Conservation (phyloP, 345 rosid species). For the Abelmoschus esculentus region DNA sequence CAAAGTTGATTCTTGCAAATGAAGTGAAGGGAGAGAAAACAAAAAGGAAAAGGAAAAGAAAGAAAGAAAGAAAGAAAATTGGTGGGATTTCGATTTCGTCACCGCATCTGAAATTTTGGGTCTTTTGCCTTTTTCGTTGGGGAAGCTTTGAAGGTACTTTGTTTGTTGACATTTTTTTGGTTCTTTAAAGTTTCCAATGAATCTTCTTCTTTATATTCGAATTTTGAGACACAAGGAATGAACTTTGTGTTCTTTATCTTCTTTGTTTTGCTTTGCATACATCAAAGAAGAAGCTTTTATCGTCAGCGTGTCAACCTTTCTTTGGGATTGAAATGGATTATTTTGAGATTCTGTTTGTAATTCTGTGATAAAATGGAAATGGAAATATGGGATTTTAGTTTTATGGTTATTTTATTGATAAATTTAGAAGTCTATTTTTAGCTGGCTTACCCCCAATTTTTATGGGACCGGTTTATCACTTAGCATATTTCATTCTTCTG, state of each 20-base stretch:
- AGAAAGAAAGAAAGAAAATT: background rate
- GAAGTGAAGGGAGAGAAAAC: conserved; percentile 12
- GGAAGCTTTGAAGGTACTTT: conserved; percentile 17
- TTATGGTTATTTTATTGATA: background rate
- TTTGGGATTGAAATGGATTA: background rate
- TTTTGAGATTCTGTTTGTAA: conserved; percentile 6
- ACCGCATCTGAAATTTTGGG: background rate
- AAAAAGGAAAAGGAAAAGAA: background rate
- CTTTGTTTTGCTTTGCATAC: background rate
- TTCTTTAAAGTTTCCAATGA: conserved; percentile 18
- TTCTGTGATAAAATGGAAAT: background rate
- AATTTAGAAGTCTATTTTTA: conserved; percentile 12
- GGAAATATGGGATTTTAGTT: background rate
- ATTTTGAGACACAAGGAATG: conserved; percentile 23
- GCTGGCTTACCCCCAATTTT: background rate
- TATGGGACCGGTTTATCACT: no score
- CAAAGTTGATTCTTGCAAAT: conserved; percentile 1
- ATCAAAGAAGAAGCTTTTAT: conserved; percentile 5
- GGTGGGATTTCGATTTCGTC: background rate
- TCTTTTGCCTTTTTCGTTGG: background rate
- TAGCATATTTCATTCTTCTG: background rate
- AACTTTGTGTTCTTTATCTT: background rate
- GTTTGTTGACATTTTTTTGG: background rate
- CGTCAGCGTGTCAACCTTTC: background rate
- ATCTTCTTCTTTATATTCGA: conserved; percentile 24